phyloP scores from a whole-genome alignment of 129 eudicot genomes.

The Daucus carota region DH1_v3.0 NC_030383.2:47874001-47874500 shows the following conservation, averaged over 20 bases:
- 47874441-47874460: neutral
- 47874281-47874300: slow-evolving; percentile 53
- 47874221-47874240: slow-evolving; percentile 33
- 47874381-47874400: neutral
- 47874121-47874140: neutral
- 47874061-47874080: neutral
- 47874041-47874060: neutral
- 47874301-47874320: slow-evolving; percentile 1
- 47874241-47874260: slow-evolving; percentile 19
- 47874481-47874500: neutral
- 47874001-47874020: neutral
- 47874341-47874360: neutral
- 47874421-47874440: neutral
- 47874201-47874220: neutral
- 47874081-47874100: neutral
- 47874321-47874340: neutral
- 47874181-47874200: neutral
- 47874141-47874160: neutral
- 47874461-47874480: neutral
- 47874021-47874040: neutral
- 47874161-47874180: neutral
- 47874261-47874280: slow-evolving; percentile 20
- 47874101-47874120: neutral
- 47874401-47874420: neutral
- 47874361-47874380: neutral